Base-by-base conservation (phyloP, 1,284 basidiomycete genomes). In the Trametes hirsuta region DNA sequence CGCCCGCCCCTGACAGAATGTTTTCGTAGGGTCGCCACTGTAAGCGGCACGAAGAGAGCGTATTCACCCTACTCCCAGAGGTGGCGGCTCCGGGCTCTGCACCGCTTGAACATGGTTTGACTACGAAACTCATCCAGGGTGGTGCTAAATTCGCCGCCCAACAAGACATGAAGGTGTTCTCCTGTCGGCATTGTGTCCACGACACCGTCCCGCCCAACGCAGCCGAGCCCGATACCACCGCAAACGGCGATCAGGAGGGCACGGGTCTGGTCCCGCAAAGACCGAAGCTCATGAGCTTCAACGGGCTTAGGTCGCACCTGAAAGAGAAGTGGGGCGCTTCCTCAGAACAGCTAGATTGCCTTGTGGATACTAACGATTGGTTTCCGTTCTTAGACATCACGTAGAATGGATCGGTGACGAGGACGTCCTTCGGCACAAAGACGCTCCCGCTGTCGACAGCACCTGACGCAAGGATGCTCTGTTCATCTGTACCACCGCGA, bases 281-380 rank as follows among this genome's bases (percentile, higher is more conserved):
- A 14, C 54, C 42, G n/a, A 57, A 30, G 11, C 44, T 49, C 47
- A 61, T 62, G 57, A 72, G 62, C 10, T 86, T 87, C 66, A 73
- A 87, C 63, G 87, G 82, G 0, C 64, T 88, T 49, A 73, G 81
- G 37, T 87, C 84, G 22, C 88, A 89, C 65, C 66, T 83, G 55
- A 84, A 84, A 67, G 76, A 73, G 60, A 85, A 82, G 87, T 88
- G 61, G 66, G 84, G 71, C 15, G 4, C 15, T 18, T 25, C 2
- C 53, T 40, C 3, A 52, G 40, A 52, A 15, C 47, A 55, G n/a
- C 35, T 21, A 47, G 51, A 22, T 55, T 30, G 14, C 22, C 4
- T 14, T 12, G 18, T 21, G 56, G 15, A 37, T 47, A 35, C 47
- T 53, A 54, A 50, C 48, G 61, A 55, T 56, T 6, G 42, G 59